Evolutionary conservation across 2,329 filamentous ascomycete genomes (phyloP), one percentile per base, ranked within the genome.

Genomic region (Xylariomycetidae sp.): DNA sequence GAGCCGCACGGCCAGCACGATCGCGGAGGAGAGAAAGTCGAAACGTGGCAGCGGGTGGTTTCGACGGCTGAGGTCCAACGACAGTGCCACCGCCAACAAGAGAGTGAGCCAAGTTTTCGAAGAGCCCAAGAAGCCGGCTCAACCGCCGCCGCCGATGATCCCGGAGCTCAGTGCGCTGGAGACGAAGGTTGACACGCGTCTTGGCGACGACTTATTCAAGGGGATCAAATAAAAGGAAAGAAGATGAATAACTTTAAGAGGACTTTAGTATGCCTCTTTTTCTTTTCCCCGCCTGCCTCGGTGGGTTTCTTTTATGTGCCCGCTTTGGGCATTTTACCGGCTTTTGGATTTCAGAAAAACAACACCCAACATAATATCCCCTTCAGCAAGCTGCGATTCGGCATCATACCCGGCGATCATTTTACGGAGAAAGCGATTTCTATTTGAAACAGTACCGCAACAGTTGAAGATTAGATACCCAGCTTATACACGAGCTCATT

Each of bases 21-120:
- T 70, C 34, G 42, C 64, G 44, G 72, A 72, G 47, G 70, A 74
- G 19, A 70, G 67, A 46, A 76, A 72, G 54, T 57, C 67, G 40
- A 77, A 67, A 53, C 70, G 75, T 38, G 62, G 62, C 46, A 79
- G 74, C 48, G 72, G 73, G 25, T 80, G 74, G 74, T 79, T 80
- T 48, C 66, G 68, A 45, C 66, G 73, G 37, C 62, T 79, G 47
- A 64, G 70, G 37, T 59, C 61, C 20, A 53, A 49, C 27, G 53
- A 57, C 32, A 42, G 52, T 34, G 54, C 61, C 31, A 25, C 29
- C 27, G 31, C 38, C 13, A 51, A 56, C 45, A 69, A 64, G 44
- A 55, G 70, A 25, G 49, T 63, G 28, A 70, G 65, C 49, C 51
- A 67, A 37, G 43, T 66, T 29, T 61, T 66, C 36, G 61, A 69